Evolutionary conservation across 2,329 filamentous ascomycete species (phyloP).

Genomic region (Penicillium occitanis): DNA sequence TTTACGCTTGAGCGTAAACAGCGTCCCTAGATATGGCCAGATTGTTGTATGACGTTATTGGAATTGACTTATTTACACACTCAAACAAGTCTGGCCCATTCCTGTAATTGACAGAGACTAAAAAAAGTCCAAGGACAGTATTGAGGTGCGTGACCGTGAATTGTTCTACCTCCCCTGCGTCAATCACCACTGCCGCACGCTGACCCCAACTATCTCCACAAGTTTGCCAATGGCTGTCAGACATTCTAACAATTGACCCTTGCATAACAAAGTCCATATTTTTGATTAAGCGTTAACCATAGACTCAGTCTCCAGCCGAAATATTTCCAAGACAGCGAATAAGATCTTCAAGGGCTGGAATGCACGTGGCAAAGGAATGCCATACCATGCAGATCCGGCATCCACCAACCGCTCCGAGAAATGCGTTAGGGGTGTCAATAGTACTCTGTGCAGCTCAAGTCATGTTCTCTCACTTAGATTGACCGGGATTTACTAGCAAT

Average conservation of each 20-base stretch:
- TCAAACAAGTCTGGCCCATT: not conserved
- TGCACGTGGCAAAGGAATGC: conserved; percentile 7
- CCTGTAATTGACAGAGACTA: not conserved
- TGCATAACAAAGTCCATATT: not conserved
- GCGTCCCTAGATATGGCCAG: not conserved
- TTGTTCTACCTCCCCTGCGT: not conserved
- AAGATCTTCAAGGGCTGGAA: not conserved
- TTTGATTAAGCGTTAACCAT: not conserved
- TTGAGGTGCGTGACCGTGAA: not conserved
- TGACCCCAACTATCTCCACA: not conserved
- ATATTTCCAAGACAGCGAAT: not conserved
- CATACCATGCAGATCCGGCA: not conserved
- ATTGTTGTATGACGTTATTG: not conserved
- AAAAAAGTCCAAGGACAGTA: not conserved
- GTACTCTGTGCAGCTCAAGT: not conserved
- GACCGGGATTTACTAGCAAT: too few relatives aligned
- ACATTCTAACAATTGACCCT: not conserved
- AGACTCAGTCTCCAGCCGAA: not conserved
- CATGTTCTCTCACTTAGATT: not conserved
- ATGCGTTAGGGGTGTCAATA: not conserved
- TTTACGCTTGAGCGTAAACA: not conserved
- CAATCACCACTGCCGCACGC: not conserved
- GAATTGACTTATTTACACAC: not conserved
- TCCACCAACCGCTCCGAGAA: not conserved
- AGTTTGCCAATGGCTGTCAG: conserved; percentile 2